Percentiles rank a stretch among this genome's conserved stretches.
Evolutionary conservation across 441 rosid genomes (phyloP).

Genomic region (Adansonia grandidieri): DNA sequence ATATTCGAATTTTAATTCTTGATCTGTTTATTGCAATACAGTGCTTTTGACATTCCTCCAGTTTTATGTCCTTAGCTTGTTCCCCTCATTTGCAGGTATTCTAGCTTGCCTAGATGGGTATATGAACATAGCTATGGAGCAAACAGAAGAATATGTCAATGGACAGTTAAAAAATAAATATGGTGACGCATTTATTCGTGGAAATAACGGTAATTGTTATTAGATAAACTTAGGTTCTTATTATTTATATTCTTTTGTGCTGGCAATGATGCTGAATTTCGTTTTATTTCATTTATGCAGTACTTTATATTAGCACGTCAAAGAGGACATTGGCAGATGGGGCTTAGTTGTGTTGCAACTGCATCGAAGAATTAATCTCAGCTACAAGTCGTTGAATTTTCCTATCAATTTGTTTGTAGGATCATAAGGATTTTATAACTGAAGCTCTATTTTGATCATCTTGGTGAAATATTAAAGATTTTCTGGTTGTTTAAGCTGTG

Average conservation of each 20-base stretch:
- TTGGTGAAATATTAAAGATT: neutral
- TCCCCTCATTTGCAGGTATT: constrained; percentile 51
- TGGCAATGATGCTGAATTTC: neutral
- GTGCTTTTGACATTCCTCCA: neutral
- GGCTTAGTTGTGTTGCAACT: constrained; percentile 41
- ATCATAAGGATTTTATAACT: constrained; percentile 1
- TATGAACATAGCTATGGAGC: constrained; percentile 94
- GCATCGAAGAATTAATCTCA: neutral
- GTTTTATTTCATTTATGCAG: constrained; percentile 43
- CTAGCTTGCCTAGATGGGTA: constrained; percentile 90
- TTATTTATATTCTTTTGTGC: neutral
- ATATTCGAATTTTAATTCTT: too few species aligned
- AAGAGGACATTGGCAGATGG: constrained; percentile 56
- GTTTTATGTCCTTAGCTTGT: neutral
- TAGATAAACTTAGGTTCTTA: neutral
- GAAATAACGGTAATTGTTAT: constrained; percentile 63
- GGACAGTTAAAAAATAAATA: constrained; percentile 77
- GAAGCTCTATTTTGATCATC: neutral
- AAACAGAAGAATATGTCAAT: constrained; percentile 75
- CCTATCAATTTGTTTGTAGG: neutral
- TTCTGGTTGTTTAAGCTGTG: neutral
- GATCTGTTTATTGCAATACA: too few species aligned
- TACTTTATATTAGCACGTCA: constrained; percentile 81
- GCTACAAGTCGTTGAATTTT: neutral
- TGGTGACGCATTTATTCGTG: constrained; percentile 93